Percentiles rank a stretch among this genome's conserved stretches.
These are phyloP conservation scores for Venturia nashicola DNA, from an alignment of 2,329 filamentous ascomycete genomes.

Conservation along the genomic window DNA sequence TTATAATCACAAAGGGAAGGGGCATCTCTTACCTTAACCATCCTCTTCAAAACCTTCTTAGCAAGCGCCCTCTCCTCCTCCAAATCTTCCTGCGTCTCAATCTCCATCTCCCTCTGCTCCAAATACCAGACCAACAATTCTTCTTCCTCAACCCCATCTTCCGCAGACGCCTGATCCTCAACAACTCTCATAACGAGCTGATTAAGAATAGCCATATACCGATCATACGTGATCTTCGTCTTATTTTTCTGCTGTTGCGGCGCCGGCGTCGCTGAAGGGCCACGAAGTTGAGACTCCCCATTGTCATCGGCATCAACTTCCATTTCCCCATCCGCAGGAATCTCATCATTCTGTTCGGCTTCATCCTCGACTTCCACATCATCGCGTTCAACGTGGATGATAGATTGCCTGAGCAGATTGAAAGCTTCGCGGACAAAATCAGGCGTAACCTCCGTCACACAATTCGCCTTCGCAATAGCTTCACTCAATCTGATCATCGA, in stretches of 20 bases:
- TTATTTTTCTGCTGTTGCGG: constrained; percentile 37
- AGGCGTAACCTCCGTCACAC: constrained; percentile 76
- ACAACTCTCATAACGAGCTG: constrained; percentile 70
- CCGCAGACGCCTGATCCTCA: constrained; percentile 59
- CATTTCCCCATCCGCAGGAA: constrained; percentile 25
- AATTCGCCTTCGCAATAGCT: constrained; percentile 97
- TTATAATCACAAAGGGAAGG: no score
- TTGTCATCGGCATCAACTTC: constrained; percentile 28
- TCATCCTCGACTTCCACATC: constrained; percentile 86
- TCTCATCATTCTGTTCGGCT: constrained; percentile 37
- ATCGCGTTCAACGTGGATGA: constrained; percentile 96
- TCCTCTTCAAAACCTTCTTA: constrained; percentile 80
- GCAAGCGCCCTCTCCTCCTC: constrained; percentile 61
- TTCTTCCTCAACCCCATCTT: constrained; percentile 77
- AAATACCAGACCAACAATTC: constrained; percentile 80
- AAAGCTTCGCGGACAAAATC: constrained; percentile 86
- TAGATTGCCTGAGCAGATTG: constrained; percentile 81
- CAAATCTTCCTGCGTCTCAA: constrained; percentile 71
- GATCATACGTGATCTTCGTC: constrained; percentile 89
- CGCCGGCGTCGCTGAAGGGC: constrained; percentile 29
- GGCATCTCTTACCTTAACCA: constrained; percentile 62
- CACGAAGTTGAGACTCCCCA: constrained; percentile 21
- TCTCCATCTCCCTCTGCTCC: constrained; percentile 75
- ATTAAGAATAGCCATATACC: constrained; percentile 86
- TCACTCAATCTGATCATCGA: constrained; percentile 91